Evolutionary conservation across 331 rosid species (phyloP).

Genomic region (Rosa hybrid): DNA sequence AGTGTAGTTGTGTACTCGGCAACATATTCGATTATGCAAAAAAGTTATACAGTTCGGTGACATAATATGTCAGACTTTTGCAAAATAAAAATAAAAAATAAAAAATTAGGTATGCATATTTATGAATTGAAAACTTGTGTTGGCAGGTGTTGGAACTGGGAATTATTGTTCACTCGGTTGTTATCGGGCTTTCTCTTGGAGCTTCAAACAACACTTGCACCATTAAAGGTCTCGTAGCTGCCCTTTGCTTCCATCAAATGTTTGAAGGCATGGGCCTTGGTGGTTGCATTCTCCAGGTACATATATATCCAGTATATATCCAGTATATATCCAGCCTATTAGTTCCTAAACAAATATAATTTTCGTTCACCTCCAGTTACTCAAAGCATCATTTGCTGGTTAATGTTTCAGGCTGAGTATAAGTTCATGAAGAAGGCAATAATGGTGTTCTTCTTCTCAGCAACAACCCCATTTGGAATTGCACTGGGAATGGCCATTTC

Average conservation of each 20-base stretch:
- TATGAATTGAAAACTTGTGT: background rate
- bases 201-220: conserved; percentile 73
- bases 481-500: conserved; percentile 61
- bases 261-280: conserved; percentile 91
- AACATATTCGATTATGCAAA: background rate
- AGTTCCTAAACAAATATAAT: background rate
- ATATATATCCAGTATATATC: background rate
- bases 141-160: conserved; percentile 72
- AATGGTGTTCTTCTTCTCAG: conserved; percentile 68
- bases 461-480: conserved; percentile 77
- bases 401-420: conserved; percentile 54
- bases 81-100: background rate
- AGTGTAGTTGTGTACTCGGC: conserved; percentile 13
- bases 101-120: background rate
- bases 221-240: conserved; percentile 67
- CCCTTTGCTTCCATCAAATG: conserved; percentile 84
- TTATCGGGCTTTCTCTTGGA: conserved; percentile 75
- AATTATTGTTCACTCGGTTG: conserved; percentile 72
- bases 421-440: conserved; percentile 48
- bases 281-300: conserved; percentile 72
- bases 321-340: background rate
- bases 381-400: background rate
- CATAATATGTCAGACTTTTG: no score
- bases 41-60: background rate
- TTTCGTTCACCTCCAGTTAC: background rate